Evolutionary conservation across 2,329 filamentous ascomycete genomes (phyloP).

Genomic region (Coniochaeta prunicola): DNA sequence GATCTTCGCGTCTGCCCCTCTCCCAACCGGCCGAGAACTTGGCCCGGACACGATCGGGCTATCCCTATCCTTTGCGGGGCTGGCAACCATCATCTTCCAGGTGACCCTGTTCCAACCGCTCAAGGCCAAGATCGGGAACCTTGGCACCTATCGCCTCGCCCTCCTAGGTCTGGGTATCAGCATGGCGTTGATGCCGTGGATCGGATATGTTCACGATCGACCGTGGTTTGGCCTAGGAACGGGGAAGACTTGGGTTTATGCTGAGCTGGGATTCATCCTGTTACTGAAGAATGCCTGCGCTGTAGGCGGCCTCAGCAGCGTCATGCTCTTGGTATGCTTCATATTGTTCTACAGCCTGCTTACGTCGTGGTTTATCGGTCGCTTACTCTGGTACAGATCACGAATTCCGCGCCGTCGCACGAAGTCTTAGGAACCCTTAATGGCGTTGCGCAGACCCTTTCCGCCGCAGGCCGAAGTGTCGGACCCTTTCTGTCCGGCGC

Average conservation of each 20-base stretch:
- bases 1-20: constrained; percentile 72
- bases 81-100: constrained; percentile 85
- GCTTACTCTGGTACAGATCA: constrained; percentile 54
- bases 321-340: constrained; percentile 65
- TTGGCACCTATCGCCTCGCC: constrained; percentile 72
- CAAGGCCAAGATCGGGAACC: constrained; percentile 74
- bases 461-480: constrained; percentile 78
- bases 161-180: constrained; percentile 74
- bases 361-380: background rate
- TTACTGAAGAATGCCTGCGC: constrained; percentile 86
- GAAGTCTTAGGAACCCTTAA: constrained; percentile 85
- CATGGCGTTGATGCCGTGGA: constrained; percentile 83
- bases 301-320: constrained; percentile 83
- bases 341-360: background rate
- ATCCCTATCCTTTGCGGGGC: constrained; percentile 74
- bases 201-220: constrained; percentile 64
- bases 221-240: constrained; percentile 49
- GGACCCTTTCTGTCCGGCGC: constrained; percentile 85
- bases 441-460: constrained; percentile 88
- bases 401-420: constrained; percentile 83
- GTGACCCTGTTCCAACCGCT: constrained; percentile 75
- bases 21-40: constrained; percentile 71
- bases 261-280: constrained; percentile 72
- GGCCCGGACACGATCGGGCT: constrained; percentile 76
- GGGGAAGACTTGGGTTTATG: constrained; percentile 65